Evolutionary conservation across 2,329 filamentous ascomycete species (phyloP).

Genomic region (Pseudogymnoascus sp.): DNA sequence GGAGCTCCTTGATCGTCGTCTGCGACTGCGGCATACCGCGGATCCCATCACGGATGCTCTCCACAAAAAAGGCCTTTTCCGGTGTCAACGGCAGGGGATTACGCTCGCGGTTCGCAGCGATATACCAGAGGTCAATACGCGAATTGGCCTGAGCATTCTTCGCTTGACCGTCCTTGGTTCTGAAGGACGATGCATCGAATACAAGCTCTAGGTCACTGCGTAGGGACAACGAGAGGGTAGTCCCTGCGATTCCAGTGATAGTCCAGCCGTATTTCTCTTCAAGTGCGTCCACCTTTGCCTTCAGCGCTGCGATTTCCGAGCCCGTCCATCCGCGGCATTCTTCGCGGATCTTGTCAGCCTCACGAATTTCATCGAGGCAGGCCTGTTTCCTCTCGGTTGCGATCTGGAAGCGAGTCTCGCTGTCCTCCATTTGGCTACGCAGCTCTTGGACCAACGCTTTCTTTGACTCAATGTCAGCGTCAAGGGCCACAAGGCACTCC

Average conservation of each 20-base stretch:
- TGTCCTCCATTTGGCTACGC: constrained; percentile 56
- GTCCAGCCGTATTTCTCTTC: constrained; percentile 64
- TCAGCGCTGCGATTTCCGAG: constrained; percentile 69
- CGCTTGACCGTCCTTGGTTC: constrained; percentile 21
- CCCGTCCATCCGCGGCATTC: constrained; percentile 85
- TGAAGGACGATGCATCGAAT: constrained; percentile 59
- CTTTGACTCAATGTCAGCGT: constrained; percentile 62
- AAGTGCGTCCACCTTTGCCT: constrained; percentile 57
- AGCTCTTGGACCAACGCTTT: constrained; percentile 58
- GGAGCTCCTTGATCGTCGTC: constrained; percentile 47
- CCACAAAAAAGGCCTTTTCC: constrained; percentile 67
- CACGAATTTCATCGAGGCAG: constrained; percentile 64
- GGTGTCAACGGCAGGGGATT: constrained; percentile 47
- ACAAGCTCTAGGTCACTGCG: constrained; percentile 62
- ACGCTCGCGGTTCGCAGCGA: constrained; percentile 48
- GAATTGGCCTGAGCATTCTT: constrained; percentile 32
- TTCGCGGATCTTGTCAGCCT: constrained; percentile 75
- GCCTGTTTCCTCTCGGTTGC: constrained; percentile 58
- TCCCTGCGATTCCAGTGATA: constrained; percentile 54
- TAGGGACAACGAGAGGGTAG: constrained; percentile 65
- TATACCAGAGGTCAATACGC: constrained; percentile 61
- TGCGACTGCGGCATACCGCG: constrained; percentile 50
- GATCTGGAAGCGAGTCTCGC: constrained; percentile 54
- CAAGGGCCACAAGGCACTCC: constrained; percentile 54
- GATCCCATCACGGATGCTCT: constrained; percentile 60